A percentile compares a stretch with the other conserved stretches of the same genome.
phyloP scores from a whole-genome alignment of 2,329 filamentous ascomycete genomes.

The Pseudogymnoascus sp. region DNA sequence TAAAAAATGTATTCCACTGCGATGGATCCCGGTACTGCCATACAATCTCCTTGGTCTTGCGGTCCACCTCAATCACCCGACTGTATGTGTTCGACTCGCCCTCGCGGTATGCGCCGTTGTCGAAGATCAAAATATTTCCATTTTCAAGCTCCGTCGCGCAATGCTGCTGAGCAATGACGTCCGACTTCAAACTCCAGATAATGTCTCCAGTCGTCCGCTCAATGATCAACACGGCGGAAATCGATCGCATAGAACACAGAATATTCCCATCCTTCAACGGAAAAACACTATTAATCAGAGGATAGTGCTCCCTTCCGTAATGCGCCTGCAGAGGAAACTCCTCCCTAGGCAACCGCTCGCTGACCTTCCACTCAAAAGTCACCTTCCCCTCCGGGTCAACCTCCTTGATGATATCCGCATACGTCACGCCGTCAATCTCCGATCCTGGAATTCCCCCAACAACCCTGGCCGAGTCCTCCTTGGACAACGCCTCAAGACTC shows the following conservation, averaged over 20 bases:
- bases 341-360: slow-evolving; percentile 33
- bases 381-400: slow-evolving; percentile 33
- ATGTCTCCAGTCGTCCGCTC: slow-evolving; percentile 33
- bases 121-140: slow-evolving; percentile 39
- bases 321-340: slow-evolving; percentile 35
- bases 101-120: slow-evolving; percentile 38
- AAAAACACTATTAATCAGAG: slow-evolving; percentile 38
- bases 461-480: slow-evolving; percentile 31
- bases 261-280: slow-evolving; percentile 35
- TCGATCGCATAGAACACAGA: slow-evolving; percentile 36
- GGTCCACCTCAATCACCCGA: slow-evolving; percentile 34
- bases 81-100: slow-evolving; percentile 36
- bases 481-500: slow-evolving; percentile 33
- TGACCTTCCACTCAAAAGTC: slow-evolving; percentile 38
- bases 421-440: slow-evolving; percentile 33
- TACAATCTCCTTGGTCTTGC: slow-evolving; percentile 32
- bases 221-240: slow-evolving; percentile 38
- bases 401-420: slow-evolving; percentile 38
- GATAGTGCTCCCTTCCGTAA: slow-evolving; percentile 37
- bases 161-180: slow-evolving; percentile 38
- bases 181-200: slow-evolving; percentile 36
- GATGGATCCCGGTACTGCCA: slow-evolving; percentile 37
- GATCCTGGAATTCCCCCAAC: slow-evolving; percentile 35
- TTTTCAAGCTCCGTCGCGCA: slow-evolving; percentile 35
- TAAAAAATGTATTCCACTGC: slow-evolving; percentile 28